Evolutionary conservation across 495 filamentous ascomycete species (phyloP).

Genomic region (Xylaria acuta): DNA sequence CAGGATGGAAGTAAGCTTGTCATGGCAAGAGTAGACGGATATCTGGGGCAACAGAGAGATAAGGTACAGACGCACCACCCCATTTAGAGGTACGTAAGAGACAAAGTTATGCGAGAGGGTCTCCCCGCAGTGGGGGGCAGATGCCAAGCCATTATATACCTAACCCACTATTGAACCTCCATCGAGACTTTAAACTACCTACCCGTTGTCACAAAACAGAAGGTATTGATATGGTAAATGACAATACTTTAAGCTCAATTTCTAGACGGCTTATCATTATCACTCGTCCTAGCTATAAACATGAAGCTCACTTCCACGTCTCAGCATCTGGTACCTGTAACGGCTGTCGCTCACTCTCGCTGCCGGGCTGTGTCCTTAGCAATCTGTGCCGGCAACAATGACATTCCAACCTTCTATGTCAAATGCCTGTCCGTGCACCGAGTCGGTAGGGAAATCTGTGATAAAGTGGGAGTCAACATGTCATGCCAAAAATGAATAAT

Average conservation of each 20-base stretch:
- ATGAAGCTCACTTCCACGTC: background rate
- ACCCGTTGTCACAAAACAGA: background rate
- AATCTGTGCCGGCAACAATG: constrained; percentile 15
- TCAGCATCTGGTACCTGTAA: background rate
- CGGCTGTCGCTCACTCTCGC: background rate
- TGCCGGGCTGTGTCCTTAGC: background rate
- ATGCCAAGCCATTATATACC: background rate
- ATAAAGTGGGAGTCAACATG: background rate
- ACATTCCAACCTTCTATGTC: constrained; percentile 24
- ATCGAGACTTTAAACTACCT: background rate
- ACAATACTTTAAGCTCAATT: background rate
- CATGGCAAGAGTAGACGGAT: background rate
- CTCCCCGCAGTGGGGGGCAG: constrained; percentile 1
- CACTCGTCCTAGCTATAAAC: background rate
- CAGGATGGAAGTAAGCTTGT: background rate
- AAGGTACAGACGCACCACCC: background rate
- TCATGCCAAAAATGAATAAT: background rate
- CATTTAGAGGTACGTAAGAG: background rate
- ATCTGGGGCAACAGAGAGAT: constrained; percentile 3
- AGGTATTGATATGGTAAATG: background rate
- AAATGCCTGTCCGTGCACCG: constrained; percentile 21
- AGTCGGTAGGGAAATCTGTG: constrained; percentile 23
- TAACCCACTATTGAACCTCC: background rate
- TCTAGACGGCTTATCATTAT: background rate
- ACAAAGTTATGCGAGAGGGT: constrained; percentile 8